Base-by-base conservation (phyloP, 805 yeast species). In the Wickerhamiella occidentalis region DNA sequence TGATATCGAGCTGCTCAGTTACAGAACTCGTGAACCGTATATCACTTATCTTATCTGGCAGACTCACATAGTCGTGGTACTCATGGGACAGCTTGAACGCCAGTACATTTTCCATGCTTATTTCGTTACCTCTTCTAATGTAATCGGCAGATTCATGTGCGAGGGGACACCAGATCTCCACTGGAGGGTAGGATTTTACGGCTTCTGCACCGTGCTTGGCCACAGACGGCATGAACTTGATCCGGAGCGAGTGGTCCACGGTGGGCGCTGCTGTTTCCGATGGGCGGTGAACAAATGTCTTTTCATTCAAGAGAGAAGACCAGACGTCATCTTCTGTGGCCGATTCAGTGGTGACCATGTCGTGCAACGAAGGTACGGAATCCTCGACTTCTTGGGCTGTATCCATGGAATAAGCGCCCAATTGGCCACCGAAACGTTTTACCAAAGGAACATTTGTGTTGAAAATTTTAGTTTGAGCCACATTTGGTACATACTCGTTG, bases 91-190 rank as follows among this genome's bases (percentile, higher is more conserved):
- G 72, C 0, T 74, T 64, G 1, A 73, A 69, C 1, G 73, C 59
- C 33, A 68, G 68, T 49, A 76, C 55, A 11, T 70, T 61, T 3
- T 45, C 41, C 40, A 45, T 5, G n/a, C 40, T 36, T 3, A 45
- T 45, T 4, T 9, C 23, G 7, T 30, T n/a, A 6, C 25, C 25
- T 17, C 17, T 45, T 17, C 15, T 17, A 5, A 19, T n/a, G n/a
- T 6, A 17, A 6, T 19, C 37, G 22, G 65, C 71, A 29, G 68
- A 52, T 30, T 66, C 72, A 0, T 70, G 70, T 35, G 53, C 59
- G 11, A 64, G 64, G n/a, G 52, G 49, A 13, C 66, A 64, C 79
- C 80, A 77, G 42, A 78, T 64, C 56, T 78, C 82, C 6, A 78
- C 61, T 1, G 80, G 78, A 2, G 82, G 80, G 42, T 67, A 68